Conservation (phyloP, 805 yeast species). For the Grigorovia humatica region DNA sequence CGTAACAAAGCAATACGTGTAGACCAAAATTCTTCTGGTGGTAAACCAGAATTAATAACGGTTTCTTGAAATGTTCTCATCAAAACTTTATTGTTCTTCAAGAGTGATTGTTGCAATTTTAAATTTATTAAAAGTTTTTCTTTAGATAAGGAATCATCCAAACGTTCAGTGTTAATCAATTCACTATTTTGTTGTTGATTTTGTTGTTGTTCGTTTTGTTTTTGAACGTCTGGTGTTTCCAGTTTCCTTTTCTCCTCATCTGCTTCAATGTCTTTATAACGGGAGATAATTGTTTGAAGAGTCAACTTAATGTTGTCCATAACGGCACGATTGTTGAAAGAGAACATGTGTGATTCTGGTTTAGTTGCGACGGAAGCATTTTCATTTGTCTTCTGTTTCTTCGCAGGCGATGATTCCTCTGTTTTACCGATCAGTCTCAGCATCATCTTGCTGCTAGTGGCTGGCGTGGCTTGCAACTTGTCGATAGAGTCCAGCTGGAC, state of each 20-base stretch:
- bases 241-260: conserved; percentile 29
- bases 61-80: conserved; percentile 78
- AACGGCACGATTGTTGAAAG: conserved; percentile 61
- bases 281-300: conserved; percentile 56
- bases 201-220: conserved; percentile 12
- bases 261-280: conserved; percentile 44
- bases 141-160: conserved; percentile 42
- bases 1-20: conserved; percentile 69
- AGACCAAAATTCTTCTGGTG: conserved; percentile 80
- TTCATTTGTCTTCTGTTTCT: conserved; percentile 22
- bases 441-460: conserved; percentile 55
- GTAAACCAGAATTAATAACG: conserved; percentile 65
- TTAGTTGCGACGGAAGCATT: conserved; percentile 13
- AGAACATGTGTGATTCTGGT: conserved; percentile 35
- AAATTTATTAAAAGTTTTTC: conserved; percentile 56
- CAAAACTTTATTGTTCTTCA: conserved; percentile 57
- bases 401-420: conserved; percentile 7
- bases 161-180: conserved; percentile 28
- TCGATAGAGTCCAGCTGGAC: conserved; percentile 36
- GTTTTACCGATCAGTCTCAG: conserved; percentile 43
- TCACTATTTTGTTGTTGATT: conserved; percentile 15
- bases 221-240: conserved; percentile 5
- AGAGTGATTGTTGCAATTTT: conserved; percentile 66
- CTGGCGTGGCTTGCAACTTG: conserved; percentile 60
- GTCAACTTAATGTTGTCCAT: conserved; percentile 66